Conservation (phyloP, 768 basidiomycete genomes). For the Termitomyces sp. region DNA sequence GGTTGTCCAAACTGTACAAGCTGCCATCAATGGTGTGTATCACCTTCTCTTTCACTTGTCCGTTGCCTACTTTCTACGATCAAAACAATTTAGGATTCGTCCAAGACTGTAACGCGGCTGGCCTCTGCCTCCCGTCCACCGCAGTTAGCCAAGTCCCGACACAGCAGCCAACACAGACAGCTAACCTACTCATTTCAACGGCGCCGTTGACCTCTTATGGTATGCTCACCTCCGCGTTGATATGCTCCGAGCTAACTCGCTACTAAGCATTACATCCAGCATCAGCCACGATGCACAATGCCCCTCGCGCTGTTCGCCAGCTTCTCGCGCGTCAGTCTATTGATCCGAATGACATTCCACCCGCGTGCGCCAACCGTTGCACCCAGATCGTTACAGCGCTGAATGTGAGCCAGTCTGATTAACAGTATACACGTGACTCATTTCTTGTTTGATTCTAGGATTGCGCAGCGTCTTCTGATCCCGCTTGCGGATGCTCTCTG, state of each 20-base stretch:
- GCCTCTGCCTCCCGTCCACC: conserved; percentile 7
- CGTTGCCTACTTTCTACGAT: background rate
- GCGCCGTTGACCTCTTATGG: background rate
- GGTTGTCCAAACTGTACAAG: background rate
- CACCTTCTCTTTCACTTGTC: background rate
- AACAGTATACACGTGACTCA: too few species aligned
- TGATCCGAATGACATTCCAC: conserved; percentile 4
- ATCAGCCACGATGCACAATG: background rate
- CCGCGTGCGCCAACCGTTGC: conserved; percentile 2
- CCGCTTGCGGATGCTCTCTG: background rate
- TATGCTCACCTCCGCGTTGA: background rate
- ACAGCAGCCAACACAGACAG: too few species aligned
- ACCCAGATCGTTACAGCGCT: background rate
- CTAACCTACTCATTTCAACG: background rate
- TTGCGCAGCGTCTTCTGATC: background rate
- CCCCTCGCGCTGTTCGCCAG: conserved; percentile 3
- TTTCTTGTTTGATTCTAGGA: background rate
- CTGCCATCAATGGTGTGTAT: conserved; percentile 3
- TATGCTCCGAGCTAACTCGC: background rate
- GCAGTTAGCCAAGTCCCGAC: too few species aligned
- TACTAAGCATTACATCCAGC: too few species aligned
- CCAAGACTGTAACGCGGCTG: background rate
- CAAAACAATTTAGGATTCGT: conserved; percentile 4
- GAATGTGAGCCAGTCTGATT: background rate
- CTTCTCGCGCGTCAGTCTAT: conserved; percentile 3